Evolutionary conservation across 352 stramenopile genomes (phyloP).

Genomic region (Globisporangium nagaii): DNA sequence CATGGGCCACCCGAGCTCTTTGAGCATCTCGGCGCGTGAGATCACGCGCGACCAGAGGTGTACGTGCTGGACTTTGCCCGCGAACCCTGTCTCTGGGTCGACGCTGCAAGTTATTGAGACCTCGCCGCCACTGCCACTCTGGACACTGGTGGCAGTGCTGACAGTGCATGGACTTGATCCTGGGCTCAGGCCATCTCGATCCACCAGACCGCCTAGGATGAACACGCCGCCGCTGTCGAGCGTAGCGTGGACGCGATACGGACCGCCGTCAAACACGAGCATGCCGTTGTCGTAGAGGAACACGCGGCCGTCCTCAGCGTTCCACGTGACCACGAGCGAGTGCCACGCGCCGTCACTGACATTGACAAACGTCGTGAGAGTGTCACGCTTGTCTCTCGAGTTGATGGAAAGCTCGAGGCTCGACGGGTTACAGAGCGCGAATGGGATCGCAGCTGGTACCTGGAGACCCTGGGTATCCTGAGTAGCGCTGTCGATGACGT

Average conservation of each 20-base stretch:
- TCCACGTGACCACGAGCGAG: constrained; percentile 57
- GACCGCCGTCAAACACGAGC: constrained; percentile 57
- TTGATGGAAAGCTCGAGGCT: constrained; percentile 53
- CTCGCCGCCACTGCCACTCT: neutral
- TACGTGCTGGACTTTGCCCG: constrained; percentile 50
- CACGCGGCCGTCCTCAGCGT: constrained; percentile 43
- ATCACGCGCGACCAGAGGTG: constrained; percentile 53
- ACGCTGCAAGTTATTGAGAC: constrained; percentile 22
- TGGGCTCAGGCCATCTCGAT: constrained; percentile 9
- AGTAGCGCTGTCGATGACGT: constrained; percentile 10
- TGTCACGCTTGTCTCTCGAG: constrained; percentile 17
- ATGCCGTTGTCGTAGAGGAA: constrained; percentile 63
- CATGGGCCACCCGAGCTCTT: constrained; percentile 51
- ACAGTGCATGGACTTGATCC: neutral
- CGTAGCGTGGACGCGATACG: constrained; percentile 33
- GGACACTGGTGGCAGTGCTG: neutral
- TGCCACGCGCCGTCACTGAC: constrained; percentile 68
- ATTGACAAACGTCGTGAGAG: constrained; percentile 51
- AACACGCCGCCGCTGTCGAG: constrained; percentile 30
- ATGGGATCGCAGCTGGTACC: constrained; percentile 15
- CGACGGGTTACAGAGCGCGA: constrained; percentile 57
- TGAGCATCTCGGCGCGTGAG: constrained; percentile 36
- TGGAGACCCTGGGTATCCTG: neutral
- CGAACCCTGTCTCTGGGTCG: constrained; percentile 19
- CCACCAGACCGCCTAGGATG: constrained; percentile 35